Base-by-base conservation (phyloP, 192 early-diverging fungal genomes). In the Dispira simplex region DNA sequence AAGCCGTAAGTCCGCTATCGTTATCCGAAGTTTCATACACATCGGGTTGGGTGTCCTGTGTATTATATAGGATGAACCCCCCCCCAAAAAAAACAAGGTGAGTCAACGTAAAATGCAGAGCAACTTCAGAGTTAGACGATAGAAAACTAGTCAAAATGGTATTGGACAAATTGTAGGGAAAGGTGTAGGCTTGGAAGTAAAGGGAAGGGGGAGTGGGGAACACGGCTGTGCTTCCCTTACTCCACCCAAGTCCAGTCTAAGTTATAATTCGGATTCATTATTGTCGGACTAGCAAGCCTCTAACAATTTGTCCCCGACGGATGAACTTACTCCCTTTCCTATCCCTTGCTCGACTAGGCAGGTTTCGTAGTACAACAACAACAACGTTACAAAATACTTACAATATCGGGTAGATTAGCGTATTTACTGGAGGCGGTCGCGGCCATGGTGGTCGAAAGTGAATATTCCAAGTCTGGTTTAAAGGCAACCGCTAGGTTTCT, bases 371-470 rank as follows among this genome's bases (percentile, higher is more conserved):
- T 1, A 23, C 18, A 23, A 20, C 21, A 8, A 16, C 48, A 20
- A 20, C 48, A 4, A 1, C 9, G 18, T 6, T 13, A 9, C 23
- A 44, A 32, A 10, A 48, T 12, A 66, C 75, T 68, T 76, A 82
- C 90, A 73, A 92, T 86, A 71, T 90, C 88, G 20, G 87, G 87
- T 27, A 92, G 77, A 46, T 80, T 77, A 52, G 81, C 72, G 77
- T 90, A 90, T 68, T 92, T 92, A 67, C 77, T 81, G 23, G 65
- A 62, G 23, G 70, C 65, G 52, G 64, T 53, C 32, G 68, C 62
- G 16, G 68, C 67, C 71, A 73, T 76, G 57, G 49, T 49, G 26
- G 16, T n/a, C 23, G 3, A 18, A 44, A 51, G 49, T 55, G 58
- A n/a, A 63, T 39, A 39, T 1, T 39, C 32, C 32, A 39, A 52